Base-by-base conservation (phyloP, 805 yeast genomes). In the Yamadazyma tumulicola region DNA sequence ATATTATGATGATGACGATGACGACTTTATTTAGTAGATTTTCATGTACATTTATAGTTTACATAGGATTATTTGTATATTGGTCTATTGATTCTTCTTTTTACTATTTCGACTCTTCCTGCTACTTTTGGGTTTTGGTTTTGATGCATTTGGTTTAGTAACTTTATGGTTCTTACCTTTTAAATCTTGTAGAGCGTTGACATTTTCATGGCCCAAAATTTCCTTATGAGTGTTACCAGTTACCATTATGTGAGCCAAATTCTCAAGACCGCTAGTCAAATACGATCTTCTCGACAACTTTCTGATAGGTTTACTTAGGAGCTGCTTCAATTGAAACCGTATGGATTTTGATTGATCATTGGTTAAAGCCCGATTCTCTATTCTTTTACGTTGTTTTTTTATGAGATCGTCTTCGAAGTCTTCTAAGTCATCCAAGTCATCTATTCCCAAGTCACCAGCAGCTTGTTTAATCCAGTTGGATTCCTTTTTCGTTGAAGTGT, bases 391-490 rank as follows among this genome's bases (percentile, higher is more conserved):
- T 50, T 77, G 81, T 51, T 79, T 78, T 43, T 75, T 75, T 34
- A 84, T 59, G 27, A 75, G 68, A 42, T 79, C 86, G 45, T 80
- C 89, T 41, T 81, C 88, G 38, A 63, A 65, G 15, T 55, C 57
- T 34, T 77, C 88, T 28, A 83, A 61, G 37, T 81, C 89, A 29
- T 74, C 66, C 34, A 78, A 59, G 32, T 79, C 69, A 22, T 85
- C 96, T 25, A 89, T 61, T 6, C 95, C 98, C 37, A 93, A 68
- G 32, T 93, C 98, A 34, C 84, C 93, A 0, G 97, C 97, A 0
- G 96, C 97, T 52, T 86, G 79, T 39, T 77, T 74, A 40, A 88
- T 67, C 97, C 97, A 88, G 16, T 76, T 67, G 37, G 78, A 79
- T 45, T 87, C 93, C 48, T 81, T 83, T 24, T 67, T 68, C 21